phyloP scores from a whole-genome alignment of 1,139 yeast species.

The Suhomyces anneliseae region DNA sequence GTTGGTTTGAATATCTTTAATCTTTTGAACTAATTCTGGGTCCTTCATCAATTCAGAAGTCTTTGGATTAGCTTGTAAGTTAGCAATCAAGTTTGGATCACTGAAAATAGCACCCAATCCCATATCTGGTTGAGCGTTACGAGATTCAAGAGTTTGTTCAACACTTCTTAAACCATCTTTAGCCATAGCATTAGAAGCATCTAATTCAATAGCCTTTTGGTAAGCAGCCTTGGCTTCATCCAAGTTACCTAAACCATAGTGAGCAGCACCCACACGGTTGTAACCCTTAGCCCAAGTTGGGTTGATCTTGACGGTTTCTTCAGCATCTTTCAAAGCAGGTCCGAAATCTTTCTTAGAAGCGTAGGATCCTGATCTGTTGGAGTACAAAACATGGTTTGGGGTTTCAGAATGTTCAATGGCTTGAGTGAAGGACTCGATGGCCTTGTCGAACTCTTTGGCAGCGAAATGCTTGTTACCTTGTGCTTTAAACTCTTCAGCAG shows the following conservation, averaged over 20 bases:
- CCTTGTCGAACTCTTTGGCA: slow-evolving; percentile 78
- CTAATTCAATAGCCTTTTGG: slow-evolving; percentile 79
- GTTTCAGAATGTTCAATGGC: slow-evolving; percentile 82
- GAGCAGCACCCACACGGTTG: slow-evolving; percentile 92
- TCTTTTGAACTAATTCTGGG: slow-evolving; percentile 75
- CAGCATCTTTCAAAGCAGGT: slow-evolving; percentile 80
- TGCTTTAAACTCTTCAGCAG: slow-evolving; percentile 73
- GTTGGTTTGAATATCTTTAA: slow-evolving; percentile 63
- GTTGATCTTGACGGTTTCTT: slow-evolving; percentile 75
- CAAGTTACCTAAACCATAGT: slow-evolving; percentile 76
- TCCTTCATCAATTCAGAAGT: slow-evolving; percentile 86
- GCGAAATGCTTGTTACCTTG: slow-evolving; percentile 92
- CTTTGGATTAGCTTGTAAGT: slow-evolving; percentile 80
- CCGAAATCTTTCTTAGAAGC: slow-evolving; percentile 75
- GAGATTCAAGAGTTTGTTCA: slow-evolving; percentile 51
- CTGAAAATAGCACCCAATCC: slow-evolving; percentile 76
- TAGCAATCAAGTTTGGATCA: slow-evolving; percentile 77
- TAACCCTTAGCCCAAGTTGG: slow-evolving; percentile 93
- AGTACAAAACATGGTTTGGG: slow-evolving; percentile 88
- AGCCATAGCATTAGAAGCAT: slow-evolving; percentile 83
- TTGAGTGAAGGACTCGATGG: slow-evolving; percentile 76
- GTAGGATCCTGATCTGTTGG: slow-evolving; percentile 92
- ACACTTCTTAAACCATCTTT: slow-evolving; percentile 76
- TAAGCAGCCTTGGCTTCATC: slow-evolving; percentile 71
- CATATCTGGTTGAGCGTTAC: slow-evolving; percentile 58